Evolutionary conservation across 2,329 filamentous ascomycete species (phyloP).

Genomic region (Annulohypoxylon truncatum): DNA sequence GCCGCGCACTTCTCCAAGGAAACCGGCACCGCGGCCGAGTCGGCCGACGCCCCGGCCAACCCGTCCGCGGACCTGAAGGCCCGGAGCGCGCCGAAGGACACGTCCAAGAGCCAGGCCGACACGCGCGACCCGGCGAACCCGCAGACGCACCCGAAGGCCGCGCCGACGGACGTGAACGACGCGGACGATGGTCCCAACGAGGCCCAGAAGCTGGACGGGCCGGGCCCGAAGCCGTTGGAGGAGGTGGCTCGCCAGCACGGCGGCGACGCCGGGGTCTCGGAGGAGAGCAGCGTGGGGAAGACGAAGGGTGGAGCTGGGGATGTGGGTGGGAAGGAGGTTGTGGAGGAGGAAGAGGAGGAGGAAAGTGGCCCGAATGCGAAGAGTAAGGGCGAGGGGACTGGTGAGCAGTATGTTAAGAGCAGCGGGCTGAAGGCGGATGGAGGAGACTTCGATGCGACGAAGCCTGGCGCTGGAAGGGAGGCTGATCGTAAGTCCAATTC

Average conservation of each 20-base stretch:
- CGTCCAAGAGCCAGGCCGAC: constrained; percentile 54
- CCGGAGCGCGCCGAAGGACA: constrained; percentile 41
- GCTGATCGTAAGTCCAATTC: constrained; percentile 68
- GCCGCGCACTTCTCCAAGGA: constrained; percentile 42
- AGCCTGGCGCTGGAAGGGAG: constrained; percentile 73
- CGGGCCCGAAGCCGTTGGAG: constrained; percentile 58
- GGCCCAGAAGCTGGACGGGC: constrained; percentile 53
- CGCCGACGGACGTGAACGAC: constrained; percentile 55
- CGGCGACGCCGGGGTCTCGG: constrained; percentile 45
- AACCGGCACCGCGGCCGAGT: constrained; percentile 44
- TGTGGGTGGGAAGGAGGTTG: too few relatives aligned
- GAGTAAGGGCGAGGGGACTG: constrained; percentile 60
- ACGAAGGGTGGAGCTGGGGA: constrained; percentile 43
- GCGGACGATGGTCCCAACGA: constrained; percentile 49
- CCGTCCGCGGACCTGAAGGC: constrained; percentile 46
- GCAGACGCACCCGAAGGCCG: constrained; percentile 50
- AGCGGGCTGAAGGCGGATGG: constrained; percentile 72
- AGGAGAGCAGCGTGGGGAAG: constrained; percentile 24
- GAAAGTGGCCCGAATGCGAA: constrained; percentile 46
- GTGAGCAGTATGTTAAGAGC: constrained; percentile 67
- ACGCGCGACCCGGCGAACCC: constrained; percentile 54
- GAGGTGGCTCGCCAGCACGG: constrained; percentile 48
- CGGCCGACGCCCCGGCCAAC: constrained; percentile 44
- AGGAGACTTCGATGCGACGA: constrained; percentile 73
- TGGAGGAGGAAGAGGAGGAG: constrained; percentile 28